Evolutionary conservation across 1,139 yeast genomes (phyloP), one percentile per base, ranked within the genome.

Genomic region (Hansenula anomala): DNA sequence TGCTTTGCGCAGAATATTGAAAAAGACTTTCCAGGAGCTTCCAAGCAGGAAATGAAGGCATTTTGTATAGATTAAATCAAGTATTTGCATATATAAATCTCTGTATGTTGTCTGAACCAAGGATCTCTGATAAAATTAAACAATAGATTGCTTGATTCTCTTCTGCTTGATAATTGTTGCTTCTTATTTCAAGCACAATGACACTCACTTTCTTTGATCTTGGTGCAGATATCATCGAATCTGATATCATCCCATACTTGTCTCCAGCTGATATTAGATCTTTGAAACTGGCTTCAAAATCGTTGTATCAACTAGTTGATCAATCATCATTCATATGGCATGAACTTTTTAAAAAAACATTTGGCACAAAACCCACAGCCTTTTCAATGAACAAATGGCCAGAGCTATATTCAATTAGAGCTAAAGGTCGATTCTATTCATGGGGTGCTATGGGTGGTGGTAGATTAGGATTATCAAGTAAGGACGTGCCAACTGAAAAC

Each of bases 1-100:
- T 51, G 86, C 84, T 43, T 74, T 92, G 43, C 75, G 90, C 45
- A 71, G 69, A 29, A 81, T 89, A 28, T 67, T 92, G 45, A 45
- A 44, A 29, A 38, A 42, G 5, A 46, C 54, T 6, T 49, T 54
- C 38, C 33, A 31, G 24, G 45, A 49, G 19, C 28, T 54, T 10
- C 53, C 54, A 28, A 45, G 42, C 34, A 38, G 46, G 37, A 27
- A 19, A 14, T 27, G 10, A 19, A 13, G 4, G 13, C 15, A 26
- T 26, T 13, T 8, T 7, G 5, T 5, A 5, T n/a, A 9, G 5
- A 26, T 26, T n/a, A 26, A n/a, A 5, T 4, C 16, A 13, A 13
- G 4, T 6, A 26, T n/a, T n/a, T 8, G 9, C 9, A 20, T 20
- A 20, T 7, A 7, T 20, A 7, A 20, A 9, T 9, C n/a, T n/a